Base-by-base conservation (phyloP, 2,329 filamentous ascomycete species). In the Colletotrichum falcatum region DNA sequence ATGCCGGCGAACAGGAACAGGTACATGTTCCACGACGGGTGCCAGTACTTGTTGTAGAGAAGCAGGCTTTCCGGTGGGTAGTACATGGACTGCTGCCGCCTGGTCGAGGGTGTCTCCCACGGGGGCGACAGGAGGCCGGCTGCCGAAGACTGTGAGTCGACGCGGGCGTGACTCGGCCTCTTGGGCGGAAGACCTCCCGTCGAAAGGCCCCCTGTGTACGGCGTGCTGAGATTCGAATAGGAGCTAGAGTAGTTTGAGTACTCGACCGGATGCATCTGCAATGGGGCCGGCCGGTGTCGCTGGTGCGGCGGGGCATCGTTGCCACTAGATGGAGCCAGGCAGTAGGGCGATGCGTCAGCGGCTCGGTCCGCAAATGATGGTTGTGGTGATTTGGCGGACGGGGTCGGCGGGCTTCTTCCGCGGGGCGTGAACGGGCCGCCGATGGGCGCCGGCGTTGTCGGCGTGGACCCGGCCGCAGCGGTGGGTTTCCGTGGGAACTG, bases 21-120 rank as follows among this genome's bases (percentile, higher is more conserved):
- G 61, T 80, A 78, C 79, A 82, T 81, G 54, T 75, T 74, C 69
- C 77, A 79, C 1, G 78, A 77, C 5, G 79, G 74, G 23, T 79
- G 79, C 81, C 81, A 84, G 67, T 81, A 74, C 44, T 5, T 61
- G 49, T 63, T 64, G 65, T 55, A 72, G 48, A n/a, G 55, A 7
- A 37, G 37, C 28, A 70, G 48, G 30, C 60, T 55, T 18, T 63
- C 53, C 23, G 70, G 66, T 16, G 70, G 66, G 12, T 72, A 59
- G 26, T 72, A 70, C 4, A 60, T 66, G 3, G 64, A 59, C 16
- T 59, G 49, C 8, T 56, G 68, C 12, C 68, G 64, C 12, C 53
- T 53, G 6, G 60, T 42, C 30, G 60, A 49, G 7, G 63, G 65
- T 7, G n/a, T 42, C 7, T 54, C 59, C 54, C 33, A 58, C 5